Base-by-base conservation (phyloP, 2,329 filamentous ascomycete species). In the Parasarocladium wereldwijsianum region DNA sequence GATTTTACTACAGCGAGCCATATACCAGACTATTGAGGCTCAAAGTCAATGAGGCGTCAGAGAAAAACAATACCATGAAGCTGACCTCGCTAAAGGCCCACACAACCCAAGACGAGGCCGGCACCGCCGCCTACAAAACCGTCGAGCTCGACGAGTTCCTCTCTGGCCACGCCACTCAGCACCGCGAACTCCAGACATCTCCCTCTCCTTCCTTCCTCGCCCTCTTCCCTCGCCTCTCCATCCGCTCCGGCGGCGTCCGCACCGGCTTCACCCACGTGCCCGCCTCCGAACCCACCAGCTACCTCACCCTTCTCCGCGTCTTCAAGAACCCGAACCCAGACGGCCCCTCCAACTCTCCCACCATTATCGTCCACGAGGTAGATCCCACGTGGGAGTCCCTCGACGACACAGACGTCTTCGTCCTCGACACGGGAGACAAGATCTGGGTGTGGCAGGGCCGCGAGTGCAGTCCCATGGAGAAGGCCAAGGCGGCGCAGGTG, bases 381-480 rank as follows among this genome's bases (percentile, higher is more conserved):
- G 61, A 69, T 37, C 70, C 73, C 3, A 62, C 54, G 0, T 74
- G 68, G 64, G 41, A 55, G 40, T 76, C 68, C 41, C 58, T 79
- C 18, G 72, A 78, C 39, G 72, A 77, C 34, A 55, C 55, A 31
- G 74, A 80, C 41, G 75, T 78, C 3, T 79, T 78, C 39, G 56
- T 79, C 10, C 49, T 78, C 24, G 74, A 79, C 39, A 60, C 59
- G 31, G 64, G 64, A 15, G 56, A 66, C 29, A 76, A 77, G 54
- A 73, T 79, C 39, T 77, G 68, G 61, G 68, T 77, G 4, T 80
- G 75, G 75, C 75, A 79, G 52, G 75, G 75, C 29, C 62, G 60
- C 41, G 60, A 59, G 24, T 75, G 70, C 44, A 72, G 66, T 26
- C 74, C 73, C 0, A 76, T 77, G 69, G 75, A 80, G 43, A 78